These are phyloP conservation scores for Parmelia sp. DNA, from an alignment of 495 filamentous ascomycete species.

Conservation along the genomic window DNA sequence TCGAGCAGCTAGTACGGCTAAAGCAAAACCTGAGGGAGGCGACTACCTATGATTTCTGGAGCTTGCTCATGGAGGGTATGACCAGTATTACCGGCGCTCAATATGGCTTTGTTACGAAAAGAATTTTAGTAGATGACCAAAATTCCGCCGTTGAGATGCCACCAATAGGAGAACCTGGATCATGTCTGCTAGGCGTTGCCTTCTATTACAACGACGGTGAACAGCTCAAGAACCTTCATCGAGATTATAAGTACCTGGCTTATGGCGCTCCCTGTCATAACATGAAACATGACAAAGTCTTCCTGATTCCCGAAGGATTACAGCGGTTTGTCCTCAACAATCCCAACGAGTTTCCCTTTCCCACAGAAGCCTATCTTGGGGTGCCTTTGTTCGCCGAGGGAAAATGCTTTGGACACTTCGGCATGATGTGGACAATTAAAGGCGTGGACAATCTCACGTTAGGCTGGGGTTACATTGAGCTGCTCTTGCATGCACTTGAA, in stretches of 20 bases:
- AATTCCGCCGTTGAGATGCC: slow-evolving; percentile 49
- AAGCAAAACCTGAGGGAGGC: slow-evolving; percentile 52
- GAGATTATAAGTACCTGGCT: slow-evolving; percentile 58
- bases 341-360: slow-evolving; percentile 53
- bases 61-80: slow-evolving; percentile 58
- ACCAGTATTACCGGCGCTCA: slow-evolving; percentile 59
- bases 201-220: slow-evolving; percentile 65
- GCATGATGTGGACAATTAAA: slow-evolving; percentile 65
- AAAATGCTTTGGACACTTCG: slow-evolving; percentile 68
- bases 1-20: slow-evolving; percentile 55
- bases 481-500: slow-evolving; percentile 70
- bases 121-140: slow-evolving; percentile 56
- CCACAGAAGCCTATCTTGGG: slow-evolving; percentile 63
- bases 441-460: slow-evolving; percentile 51
- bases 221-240: slow-evolving; percentile 46
- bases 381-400: slow-evolving; percentile 65
- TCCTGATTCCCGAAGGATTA: slow-evolving; percentile 61
- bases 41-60: slow-evolving; percentile 61
- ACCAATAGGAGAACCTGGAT: slow-evolving; percentile 49
- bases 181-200: slow-evolving; percentile 59
- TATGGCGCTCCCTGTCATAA: slow-evolving; percentile 58
- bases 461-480: slow-evolving; percentile 66
- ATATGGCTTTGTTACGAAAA: slow-evolving; percentile 64
- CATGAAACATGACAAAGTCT: slow-evolving; percentile 70
- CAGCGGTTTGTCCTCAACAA: slow-evolving; percentile 53